Percentiles rank a stretch among this genome's conserved stretches.
Evolutionary conservation across 352 stramenopile genomes (phyloP).

Genomic region (Lagenidium giganteum): DNA sequence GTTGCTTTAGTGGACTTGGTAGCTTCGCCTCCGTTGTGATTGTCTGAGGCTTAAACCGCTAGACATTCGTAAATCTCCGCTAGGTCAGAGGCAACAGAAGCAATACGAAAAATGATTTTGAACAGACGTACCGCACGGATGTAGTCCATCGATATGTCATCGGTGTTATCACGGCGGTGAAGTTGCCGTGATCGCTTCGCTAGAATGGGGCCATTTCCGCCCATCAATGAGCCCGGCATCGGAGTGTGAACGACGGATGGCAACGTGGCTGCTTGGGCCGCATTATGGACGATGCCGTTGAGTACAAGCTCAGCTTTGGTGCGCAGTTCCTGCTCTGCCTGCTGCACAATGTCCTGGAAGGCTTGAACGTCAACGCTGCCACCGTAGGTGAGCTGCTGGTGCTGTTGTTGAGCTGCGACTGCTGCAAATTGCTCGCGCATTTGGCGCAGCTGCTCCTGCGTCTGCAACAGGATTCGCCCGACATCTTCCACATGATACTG

Average conservation of each 20-base stretch:
- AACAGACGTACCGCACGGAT: conserved; percentile 31
- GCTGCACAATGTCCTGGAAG: conserved; percentile 54
- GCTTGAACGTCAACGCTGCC: conserved; percentile 27
- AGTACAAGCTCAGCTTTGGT: conserved; percentile 67
- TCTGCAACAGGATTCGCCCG: conserved; percentile 56
- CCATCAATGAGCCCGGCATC: no score
- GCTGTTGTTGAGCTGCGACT: no score
- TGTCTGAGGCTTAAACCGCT: not conserved
- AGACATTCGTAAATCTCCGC: no score
- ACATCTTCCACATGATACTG: conserved; percentile 74
- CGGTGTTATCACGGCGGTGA: not conserved
- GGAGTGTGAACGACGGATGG: conserved; percentile 22
- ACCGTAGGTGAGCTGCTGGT: no score
- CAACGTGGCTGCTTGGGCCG: conserved; percentile 11
- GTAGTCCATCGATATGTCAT: conserved; percentile 30
- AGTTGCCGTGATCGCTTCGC: conserved; percentile 15
- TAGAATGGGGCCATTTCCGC: no score
- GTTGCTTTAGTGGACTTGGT: no score
- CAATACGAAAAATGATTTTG: no score
- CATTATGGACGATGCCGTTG: conserved; percentile 48
- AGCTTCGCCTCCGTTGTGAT: no score
- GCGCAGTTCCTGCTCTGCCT: conserved; percentile 44
- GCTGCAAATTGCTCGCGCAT: conserved; percentile 57
- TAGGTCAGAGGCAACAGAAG: no score
- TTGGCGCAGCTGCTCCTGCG: conserved; percentile 52